phyloP scores from a whole-genome alignment of 148 eudicot species.

The Rhododendron simsii region DNA sequence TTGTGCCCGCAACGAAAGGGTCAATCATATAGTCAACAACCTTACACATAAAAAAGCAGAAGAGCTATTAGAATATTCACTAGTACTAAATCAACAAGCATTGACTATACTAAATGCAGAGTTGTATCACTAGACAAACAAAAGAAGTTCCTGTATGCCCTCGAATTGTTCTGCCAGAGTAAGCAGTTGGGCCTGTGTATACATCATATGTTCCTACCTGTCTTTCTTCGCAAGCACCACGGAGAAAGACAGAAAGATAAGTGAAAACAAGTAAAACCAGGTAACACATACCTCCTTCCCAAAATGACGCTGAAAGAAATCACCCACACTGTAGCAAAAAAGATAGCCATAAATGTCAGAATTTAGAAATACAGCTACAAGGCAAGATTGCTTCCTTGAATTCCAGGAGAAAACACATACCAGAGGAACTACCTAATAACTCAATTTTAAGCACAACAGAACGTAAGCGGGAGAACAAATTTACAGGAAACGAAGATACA shows the following conservation, averaged over 20 bases:
- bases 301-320: constrained; percentile 89
- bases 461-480: not conserved
- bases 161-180: not conserved
- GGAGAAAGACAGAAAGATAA: not conserved
- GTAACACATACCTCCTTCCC: constrained; percentile 69
- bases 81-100: not conserved
- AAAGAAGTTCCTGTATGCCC: not conserved
- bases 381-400: constrained; percentile 6
- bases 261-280: not conserved
- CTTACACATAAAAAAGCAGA: constrained; percentile 24
- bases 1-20: constrained; percentile 91
- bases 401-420: not conserved
- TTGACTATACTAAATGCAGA: not conserved
- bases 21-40: constrained; percentile 92
- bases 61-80: constrained; percentile 3
- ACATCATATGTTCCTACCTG: not conserved
- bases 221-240: not conserved
- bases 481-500: not conserved
- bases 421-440: not conserved
- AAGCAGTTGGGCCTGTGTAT: not conserved
- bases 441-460: not conserved
- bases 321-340: constrained; percentile 66
- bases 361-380: not conserved
- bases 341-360: not conserved
- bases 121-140: not conserved